These are phyloP conservation scores for Xylaria sp. DNA, from an alignment of 2,329 filamentous ascomycete species.

Conservation along the genomic window DNA sequence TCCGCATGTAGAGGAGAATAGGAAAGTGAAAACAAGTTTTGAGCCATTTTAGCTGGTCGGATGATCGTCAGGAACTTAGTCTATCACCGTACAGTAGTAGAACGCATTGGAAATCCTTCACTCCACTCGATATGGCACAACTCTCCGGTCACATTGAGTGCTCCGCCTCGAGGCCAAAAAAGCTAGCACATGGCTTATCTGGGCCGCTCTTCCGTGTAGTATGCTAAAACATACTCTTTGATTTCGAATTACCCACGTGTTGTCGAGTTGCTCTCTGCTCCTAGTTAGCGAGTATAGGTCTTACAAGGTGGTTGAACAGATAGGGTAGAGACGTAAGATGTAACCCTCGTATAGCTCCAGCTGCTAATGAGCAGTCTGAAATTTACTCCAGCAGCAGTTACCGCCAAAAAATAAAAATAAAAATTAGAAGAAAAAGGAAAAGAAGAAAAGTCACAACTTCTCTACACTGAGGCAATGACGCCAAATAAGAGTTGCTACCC, in stretches of 20 bases:
- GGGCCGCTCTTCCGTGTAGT: slow-evolving; percentile 9
- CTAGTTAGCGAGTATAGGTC: too few relatives aligned
- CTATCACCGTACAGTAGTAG: neutral
- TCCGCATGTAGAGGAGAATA: neutral
- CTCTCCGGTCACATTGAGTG: slow-evolving; percentile 16
- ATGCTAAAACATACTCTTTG: too few relatives aligned
- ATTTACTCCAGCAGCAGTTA: neutral
- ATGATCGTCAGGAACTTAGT: neutral
- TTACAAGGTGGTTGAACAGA: too few relatives aligned
- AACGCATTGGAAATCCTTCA: neutral
- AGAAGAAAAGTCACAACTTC: neutral
- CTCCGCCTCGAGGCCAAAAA: neutral
- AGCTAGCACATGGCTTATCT: slow-evolving; percentile 15
- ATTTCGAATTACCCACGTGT: too few relatives aligned
- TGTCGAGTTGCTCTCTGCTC: too few relatives aligned
- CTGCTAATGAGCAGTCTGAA: too few relatives aligned
- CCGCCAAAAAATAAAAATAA: neutral
- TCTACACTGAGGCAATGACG: neutral
- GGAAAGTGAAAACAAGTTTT: neutral
- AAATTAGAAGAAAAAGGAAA: too few relatives aligned
- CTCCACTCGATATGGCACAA: neutral
- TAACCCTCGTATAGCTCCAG: too few relatives aligned
- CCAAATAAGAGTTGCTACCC: neutral
- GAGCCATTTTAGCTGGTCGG: neutral
- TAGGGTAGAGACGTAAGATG: too few relatives aligned